Evolutionary conservation across 2,329 filamentous ascomycete genomes (phyloP), one percentile per base, ranked within the genome.

Genomic region (Cytospora leucostoma): DNA sequence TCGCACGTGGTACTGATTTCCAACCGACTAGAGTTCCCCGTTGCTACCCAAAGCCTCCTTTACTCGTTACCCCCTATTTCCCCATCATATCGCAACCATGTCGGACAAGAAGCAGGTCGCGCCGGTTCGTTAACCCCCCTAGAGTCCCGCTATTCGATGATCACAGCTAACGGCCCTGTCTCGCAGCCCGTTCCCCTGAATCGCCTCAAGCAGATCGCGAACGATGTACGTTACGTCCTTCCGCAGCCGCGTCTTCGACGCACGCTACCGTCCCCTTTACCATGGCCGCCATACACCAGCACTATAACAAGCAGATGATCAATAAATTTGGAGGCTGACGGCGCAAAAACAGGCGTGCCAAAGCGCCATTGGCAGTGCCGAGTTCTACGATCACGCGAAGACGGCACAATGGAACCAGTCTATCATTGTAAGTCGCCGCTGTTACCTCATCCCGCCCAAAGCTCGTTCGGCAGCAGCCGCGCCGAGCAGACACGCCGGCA

Each of bases 321-420:
- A 27, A 35, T 11, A 17, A 35, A n/a, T 2, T 7, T 44, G 12
- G 27, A 54, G 49, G 55, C 64, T 63, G 37, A 61, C 56, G 59
- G 66, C 70, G 60, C 70, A 62, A 33, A 17, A 19, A 54, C 67
- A 97, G 93, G 93, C 92, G 70, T 97, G 93, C 82, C 87, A 91
- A 73, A 84, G 83, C 69, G 90, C 92, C 65, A 85, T 98, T 71
- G 86, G 87, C 67, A 83, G 79, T 67, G 87, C 88, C 65, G 87
- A 92, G 66, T 88, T 84, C 78, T 99, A 99, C 80, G 90, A 96
- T 68, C 95, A 98, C 78, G 78, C 87, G 62, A 89, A 90, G 74
- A 96, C 94, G 40, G 87, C 90, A 74, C 80, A 87, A 70, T 98
- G 94, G 94, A 98, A 98, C 81, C 90, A 90, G 38, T 82, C 84